Conservation (phyloP, 805 yeast genomes). For the Wickerhamomyces alni region DNA sequence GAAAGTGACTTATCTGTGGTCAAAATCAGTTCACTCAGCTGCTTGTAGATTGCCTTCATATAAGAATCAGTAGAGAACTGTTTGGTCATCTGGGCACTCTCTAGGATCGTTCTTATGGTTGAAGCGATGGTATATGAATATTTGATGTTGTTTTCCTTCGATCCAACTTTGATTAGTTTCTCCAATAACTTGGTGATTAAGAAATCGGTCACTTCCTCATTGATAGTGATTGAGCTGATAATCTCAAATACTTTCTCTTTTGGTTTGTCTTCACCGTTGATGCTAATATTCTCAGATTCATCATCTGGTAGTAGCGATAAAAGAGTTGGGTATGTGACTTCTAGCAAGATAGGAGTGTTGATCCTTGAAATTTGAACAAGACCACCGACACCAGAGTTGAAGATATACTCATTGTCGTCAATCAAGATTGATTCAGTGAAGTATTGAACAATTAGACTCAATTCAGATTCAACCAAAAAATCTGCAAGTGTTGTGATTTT, state of each 20-base stretch:
- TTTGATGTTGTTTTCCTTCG: conserved; percentile 1
- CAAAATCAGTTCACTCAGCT: conserved; percentile 9
- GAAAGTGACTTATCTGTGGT: conserved; percentile 1
- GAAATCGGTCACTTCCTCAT: conserved; percentile 30
- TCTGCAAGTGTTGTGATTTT: conserved; percentile 44
- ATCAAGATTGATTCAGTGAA: conserved; percentile 55
- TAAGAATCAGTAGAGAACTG: conserved; percentile 19
- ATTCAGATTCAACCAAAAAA: conserved; percentile 49
- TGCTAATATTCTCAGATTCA: conserved; percentile 22
- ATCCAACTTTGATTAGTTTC: conserved; percentile 21
- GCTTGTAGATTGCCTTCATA: conserved; percentile 10
- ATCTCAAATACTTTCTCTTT: conserved; percentile 22
- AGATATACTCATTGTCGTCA: conserved; percentile 45
- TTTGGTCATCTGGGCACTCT: conserved; percentile 15
- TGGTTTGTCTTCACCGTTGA: conserved; percentile 21
- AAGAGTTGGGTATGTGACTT: conserved; percentile 45
- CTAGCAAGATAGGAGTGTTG: conserved; percentile 36
- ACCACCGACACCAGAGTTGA: conserved; percentile 48
- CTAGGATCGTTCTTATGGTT: conserved; percentile 13
- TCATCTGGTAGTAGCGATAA: conserved; percentile 46
- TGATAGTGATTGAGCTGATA: conserved; percentile 23
- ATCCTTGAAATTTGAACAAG: conserved; percentile 40
- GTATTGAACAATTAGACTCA: conserved; percentile 56
- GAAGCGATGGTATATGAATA: conserved; percentile 16
- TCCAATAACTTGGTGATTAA: conserved; percentile 31